These are phyloP conservation scores for Xylariaceae sp. DNA, from an alignment of 2,329 filamentous ascomycete species.

Conservation along the genomic window DNA sequence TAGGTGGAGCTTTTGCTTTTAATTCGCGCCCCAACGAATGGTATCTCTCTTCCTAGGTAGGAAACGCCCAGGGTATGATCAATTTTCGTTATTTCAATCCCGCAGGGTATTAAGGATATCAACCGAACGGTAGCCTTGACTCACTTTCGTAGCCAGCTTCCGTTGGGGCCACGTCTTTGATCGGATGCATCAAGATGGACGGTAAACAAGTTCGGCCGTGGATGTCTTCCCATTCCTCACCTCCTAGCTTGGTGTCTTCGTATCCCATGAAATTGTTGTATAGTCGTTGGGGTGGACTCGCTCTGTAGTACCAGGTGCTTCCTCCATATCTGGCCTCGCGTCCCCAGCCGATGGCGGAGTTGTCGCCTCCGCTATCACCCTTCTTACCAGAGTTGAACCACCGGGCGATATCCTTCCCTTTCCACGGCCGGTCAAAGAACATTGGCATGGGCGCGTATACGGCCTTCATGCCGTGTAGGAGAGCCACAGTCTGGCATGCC, in stretches of 20 bases:
- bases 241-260: constrained; percentile 50
- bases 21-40: neutral
- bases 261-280: constrained; percentile 61
- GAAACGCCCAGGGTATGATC: neutral
- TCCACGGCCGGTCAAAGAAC: constrained; percentile 72
- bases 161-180: constrained; percentile 53
- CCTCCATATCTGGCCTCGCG: constrained; percentile 52
- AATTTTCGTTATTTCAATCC: neutral
- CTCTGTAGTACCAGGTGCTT: constrained; percentile 57
- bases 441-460: constrained; percentile 74
- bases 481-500: constrained; percentile 65
- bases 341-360: constrained; percentile 55
- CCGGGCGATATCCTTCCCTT: constrained; percentile 45
- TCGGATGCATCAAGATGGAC: constrained; percentile 53
- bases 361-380: constrained; percentile 48
- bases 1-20: neutral
- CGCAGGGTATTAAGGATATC: neutral
- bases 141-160: constrained; percentile 39
- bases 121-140: constrained; percentile 35
- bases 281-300: constrained; percentile 50
- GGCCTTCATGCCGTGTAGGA: constrained; percentile 74
- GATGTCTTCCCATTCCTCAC: constrained; percentile 48
- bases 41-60: neutral
- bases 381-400: constrained; percentile 57
- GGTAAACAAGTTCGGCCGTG: constrained; percentile 55